phyloP scores from a whole-genome alignment of 176 grass and related monocot species.

The Panicum miliaceum region DNA sequence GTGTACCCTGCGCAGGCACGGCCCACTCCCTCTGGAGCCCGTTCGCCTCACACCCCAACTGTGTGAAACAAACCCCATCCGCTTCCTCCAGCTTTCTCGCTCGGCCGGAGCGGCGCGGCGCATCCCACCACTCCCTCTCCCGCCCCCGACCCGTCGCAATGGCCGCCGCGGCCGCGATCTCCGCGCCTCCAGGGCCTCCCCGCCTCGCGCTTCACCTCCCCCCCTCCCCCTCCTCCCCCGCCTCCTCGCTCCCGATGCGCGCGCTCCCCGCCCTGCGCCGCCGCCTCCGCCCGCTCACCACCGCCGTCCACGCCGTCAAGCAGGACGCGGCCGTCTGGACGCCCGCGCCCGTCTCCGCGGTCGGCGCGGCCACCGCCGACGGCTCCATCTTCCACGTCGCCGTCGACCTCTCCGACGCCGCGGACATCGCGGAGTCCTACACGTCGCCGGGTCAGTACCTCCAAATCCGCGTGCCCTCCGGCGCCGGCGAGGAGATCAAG shows the following conservation, averaged over 20 bases:
- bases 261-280: slow-evolving; percentile 54
- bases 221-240: background rate
- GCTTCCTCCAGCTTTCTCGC: background rate
- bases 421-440: slow-evolving; percentile 48
- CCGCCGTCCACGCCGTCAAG: slow-evolving; percentile 45
- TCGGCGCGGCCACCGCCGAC: slow-evolving; percentile 62
- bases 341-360: slow-evolving; percentile 52
- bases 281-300: slow-evolving; percentile 51
- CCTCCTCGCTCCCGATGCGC: slow-evolving; percentile 36
- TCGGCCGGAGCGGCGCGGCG: background rate
- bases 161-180: slow-evolving; percentile 41
- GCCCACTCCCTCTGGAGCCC: too few species aligned
- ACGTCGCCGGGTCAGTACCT: slow-evolving; percentile 71
- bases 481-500: slow-evolving; percentile 29
- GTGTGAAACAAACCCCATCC: background rate
- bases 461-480: slow-evolving; percentile 66
- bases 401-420: slow-evolving; percentile 70
- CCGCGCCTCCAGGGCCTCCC: slow-evolving; percentile 20
- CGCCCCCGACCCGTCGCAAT: background rate
- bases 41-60: background rate
- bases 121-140: background rate
- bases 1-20: too few species aligned
- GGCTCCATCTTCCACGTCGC: slow-evolving; percentile 61
- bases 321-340: slow-evolving; percentile 60
- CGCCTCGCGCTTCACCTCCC: background rate